Evolutionary conservation across 2,329 filamentous ascomycete species (phyloP).

Genomic region (Penicillium sp.): DNA sequence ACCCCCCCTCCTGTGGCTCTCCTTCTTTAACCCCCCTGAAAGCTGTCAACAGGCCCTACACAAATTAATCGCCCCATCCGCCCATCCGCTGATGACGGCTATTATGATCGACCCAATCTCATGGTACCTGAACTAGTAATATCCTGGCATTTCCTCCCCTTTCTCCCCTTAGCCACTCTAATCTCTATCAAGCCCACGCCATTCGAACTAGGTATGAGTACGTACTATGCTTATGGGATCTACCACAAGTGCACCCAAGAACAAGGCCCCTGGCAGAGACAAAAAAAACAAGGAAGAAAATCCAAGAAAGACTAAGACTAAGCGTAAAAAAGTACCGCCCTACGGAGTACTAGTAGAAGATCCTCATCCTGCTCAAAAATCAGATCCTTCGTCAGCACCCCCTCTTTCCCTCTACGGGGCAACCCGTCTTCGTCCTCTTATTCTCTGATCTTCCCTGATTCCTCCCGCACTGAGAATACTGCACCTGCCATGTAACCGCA

Average conservation of each 20-base stretch:
- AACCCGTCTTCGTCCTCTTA: too few species aligned
- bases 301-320: background rate
- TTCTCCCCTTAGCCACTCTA: background rate
- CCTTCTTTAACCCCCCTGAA: background rate
- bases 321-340: background rate
- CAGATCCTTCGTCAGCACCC: background rate
- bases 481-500: background rate
- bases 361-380: background rate
- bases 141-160: background rate
- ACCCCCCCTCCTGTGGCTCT: background rate
- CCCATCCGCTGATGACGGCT: slow-evolving; percentile 3
- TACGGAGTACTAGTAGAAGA: background rate
- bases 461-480: background rate
- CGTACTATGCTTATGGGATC: too few species aligned
- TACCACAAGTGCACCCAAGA: too few species aligned
- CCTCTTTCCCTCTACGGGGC: background rate
- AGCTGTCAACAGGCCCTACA: slow-evolving; percentile 17
- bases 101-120: slow-evolving; percentile 3
- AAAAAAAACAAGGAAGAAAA: background rate
- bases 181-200: background rate
- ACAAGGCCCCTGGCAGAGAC: too few species aligned
- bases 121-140: background rate
- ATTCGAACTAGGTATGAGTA: background rate
- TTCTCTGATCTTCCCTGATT: too few species aligned
- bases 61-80: slow-evolving; percentile 12